Conservation (phyloP, 208 protist genomes). For the Leishmania braziliensis region DNA sequence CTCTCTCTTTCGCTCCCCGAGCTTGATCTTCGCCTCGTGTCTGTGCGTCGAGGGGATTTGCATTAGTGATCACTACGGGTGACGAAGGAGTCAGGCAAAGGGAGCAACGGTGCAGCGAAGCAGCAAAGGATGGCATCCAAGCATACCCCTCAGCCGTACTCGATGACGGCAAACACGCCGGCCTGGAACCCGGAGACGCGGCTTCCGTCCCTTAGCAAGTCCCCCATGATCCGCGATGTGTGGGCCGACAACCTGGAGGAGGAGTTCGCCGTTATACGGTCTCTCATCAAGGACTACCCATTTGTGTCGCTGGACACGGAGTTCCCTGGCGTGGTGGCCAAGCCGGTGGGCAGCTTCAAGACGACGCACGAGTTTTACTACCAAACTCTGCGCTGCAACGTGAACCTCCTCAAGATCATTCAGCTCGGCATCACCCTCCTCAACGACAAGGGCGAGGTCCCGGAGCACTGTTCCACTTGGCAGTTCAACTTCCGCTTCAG, state of each 20-base stretch:
- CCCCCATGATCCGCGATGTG: conserved; percentile 95
- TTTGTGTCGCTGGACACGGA: conserved; percentile 99
- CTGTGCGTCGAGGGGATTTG: background rate
- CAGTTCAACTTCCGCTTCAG: conserved; percentile 99
- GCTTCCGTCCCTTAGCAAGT: conserved; percentile 85
- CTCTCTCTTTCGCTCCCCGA: background rate
- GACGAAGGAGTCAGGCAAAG: background rate
- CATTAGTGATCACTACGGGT: background rate
- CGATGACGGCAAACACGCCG: conserved; percentile 31
- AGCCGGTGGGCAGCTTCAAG: conserved; percentile 96
- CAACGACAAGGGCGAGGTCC: conserved; percentile 96
- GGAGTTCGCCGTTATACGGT: conserved; percentile 95
- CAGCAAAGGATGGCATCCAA: conserved; percentile 14
- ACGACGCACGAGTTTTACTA: conserved; percentile 96
- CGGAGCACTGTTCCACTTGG: conserved; percentile 96
- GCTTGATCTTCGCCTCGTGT: background rate
- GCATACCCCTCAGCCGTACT: conserved; percentile 23
- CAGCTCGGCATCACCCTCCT: conserved; percentile 98
- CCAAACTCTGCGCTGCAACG: conserved; percentile 97
- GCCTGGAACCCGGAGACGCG: conserved; percentile 28
- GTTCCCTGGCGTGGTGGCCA: conserved; percentile 98
- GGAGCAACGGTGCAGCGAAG: background rate
- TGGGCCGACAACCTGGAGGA: conserved; percentile 97
- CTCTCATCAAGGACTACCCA: conserved; percentile 96
- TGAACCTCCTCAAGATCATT: conserved; percentile 99